phyloP scores from a whole-genome alignment of 2,329 filamentous ascomycete genomes.

The Leptographium procerum region DNA sequence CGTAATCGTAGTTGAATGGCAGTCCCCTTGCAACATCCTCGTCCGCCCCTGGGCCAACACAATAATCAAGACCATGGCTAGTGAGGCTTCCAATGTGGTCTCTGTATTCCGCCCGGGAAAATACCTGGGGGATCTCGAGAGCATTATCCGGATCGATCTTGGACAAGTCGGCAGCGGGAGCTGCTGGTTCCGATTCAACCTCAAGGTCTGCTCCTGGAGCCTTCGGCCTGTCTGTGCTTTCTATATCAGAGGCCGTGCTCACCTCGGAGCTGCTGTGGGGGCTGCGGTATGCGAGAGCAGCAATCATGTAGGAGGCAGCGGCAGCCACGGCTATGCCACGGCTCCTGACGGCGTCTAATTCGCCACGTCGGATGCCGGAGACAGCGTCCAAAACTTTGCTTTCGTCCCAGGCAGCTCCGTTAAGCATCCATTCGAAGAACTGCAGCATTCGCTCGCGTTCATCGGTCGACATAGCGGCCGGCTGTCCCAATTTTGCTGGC shows the following conservation, averaged over 20 bases:
- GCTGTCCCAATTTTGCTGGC: no score
- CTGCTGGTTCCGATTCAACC: no score
- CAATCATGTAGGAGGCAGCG: constrained; percentile 4
- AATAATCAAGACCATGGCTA: neutral
- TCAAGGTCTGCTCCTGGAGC: neutral
- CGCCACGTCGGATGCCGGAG: constrained; percentile 1
- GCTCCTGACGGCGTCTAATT: constrained; percentile 1
- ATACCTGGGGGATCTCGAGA: neutral
- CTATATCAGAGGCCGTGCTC: neutral
- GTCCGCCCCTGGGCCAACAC: constrained; percentile 1
- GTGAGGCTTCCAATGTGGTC: neutral
- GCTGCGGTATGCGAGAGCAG: neutral
- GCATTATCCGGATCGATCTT: constrained; percentile 4
- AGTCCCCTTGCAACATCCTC: constrained; percentile 2
- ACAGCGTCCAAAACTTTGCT: constrained; percentile 4
- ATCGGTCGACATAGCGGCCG: constrained; percentile 8
- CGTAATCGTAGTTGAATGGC: constrained; percentile 2
- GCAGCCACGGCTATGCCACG: constrained; percentile 6
- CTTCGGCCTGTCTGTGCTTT: neutral
- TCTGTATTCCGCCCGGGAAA: neutral
- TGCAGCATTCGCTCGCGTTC: constrained; percentile 8
- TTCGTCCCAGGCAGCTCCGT: constrained; percentile 9
- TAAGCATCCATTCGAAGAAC: constrained; percentile 6
- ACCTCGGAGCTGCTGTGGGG: neutral
- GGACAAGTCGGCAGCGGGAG: neutral